Conservation (phyloP, 2,329 filamentous ascomycete genomes). For the Penicillium sp. region DNA sequence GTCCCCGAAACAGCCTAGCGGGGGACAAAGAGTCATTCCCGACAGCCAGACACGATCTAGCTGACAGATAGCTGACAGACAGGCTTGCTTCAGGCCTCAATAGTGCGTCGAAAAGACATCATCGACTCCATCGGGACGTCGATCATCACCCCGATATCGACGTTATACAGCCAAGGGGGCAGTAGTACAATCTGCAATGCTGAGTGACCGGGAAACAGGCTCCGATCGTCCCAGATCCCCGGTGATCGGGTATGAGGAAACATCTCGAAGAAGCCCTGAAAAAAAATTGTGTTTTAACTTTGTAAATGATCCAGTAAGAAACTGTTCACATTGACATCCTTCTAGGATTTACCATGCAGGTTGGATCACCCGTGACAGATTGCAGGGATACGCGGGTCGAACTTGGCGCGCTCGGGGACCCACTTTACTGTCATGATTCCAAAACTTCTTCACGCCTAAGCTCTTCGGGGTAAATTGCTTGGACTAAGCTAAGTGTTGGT, state of each 20-base stretch:
- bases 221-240: conserved; percentile 2
- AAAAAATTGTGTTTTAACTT: not conserved
- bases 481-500: not conserved
- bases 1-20: conserved; percentile 1
- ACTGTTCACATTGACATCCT: not conserved
- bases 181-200: not conserved
- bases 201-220: not conserved
- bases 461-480: not conserved
- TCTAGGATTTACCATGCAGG: conserved; percentile 1
- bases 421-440: not conserved
- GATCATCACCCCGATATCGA: conserved; percentile 1
- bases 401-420: not conserved
- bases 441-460: not conserved
- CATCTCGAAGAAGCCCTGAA: conserved; percentile 5
- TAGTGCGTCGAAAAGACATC: conserved; percentile 13
- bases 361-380: conserved; percentile 7
- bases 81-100: conserved; percentile 21
- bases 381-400: conserved; percentile 2
- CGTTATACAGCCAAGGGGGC: not conserved
- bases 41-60: not conserved
- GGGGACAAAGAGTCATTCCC: not conserved
- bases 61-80: conserved; percentile 9
- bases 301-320: not conserved
- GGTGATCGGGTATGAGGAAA: conserved; percentile 2
- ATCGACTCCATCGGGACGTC: conserved; percentile 1